These are phyloP conservation scores for Tolypocladium ovalisporum DNA, from an alignment of 2,329 filamentous ascomycete species.

Conservation along the genomic window DNA sequence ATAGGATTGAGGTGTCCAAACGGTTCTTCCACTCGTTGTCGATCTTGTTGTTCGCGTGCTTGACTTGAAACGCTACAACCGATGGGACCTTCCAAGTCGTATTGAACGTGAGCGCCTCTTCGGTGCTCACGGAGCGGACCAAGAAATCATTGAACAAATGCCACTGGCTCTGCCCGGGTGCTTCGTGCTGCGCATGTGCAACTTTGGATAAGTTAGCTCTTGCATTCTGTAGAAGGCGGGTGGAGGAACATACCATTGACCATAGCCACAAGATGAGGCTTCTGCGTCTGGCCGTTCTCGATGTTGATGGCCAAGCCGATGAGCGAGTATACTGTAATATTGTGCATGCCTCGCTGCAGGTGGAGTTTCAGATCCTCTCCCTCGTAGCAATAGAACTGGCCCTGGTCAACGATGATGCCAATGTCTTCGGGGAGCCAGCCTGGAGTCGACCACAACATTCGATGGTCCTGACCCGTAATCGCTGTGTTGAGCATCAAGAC, in stretches of 20 bases:
- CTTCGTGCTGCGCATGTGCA: constrained; percentile 50
- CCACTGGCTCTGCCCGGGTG: constrained; percentile 62
- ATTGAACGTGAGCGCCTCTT: constrained; percentile 84
- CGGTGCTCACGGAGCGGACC: constrained; percentile 65
- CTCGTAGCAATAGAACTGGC: constrained; percentile 92
- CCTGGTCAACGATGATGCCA: constrained; percentile 78
- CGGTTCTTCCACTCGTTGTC: constrained; percentile 78
- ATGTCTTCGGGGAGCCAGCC: constrained; percentile 92
- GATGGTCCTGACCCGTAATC: constrained; percentile 59
- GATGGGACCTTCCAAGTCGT: constrained; percentile 87
- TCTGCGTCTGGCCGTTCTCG: constrained; percentile 73
- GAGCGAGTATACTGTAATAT: constrained; percentile 81
- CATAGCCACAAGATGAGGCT: constrained; percentile 82
- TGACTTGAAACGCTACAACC: constrained; percentile 77
- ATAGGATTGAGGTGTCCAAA: constrained; percentile 77
- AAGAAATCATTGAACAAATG: constrained; percentile 97
- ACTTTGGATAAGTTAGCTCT: constrained; percentile 29
- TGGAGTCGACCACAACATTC: constrained; percentile 75
- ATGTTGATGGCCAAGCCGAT: constrained; percentile 86
- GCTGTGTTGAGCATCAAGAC: constrained; percentile 86
- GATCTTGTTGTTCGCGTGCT: constrained; percentile 67
- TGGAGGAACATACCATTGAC: constrained; percentile 55
- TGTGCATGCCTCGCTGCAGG: constrained; percentile 66
- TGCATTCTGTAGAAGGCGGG: background rate
- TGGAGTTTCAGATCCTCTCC: constrained; percentile 79